These are phyloP conservation scores for Chrysoporthe austroafricana DNA, from an alignment of 2,329 filamentous ascomycete genomes.

Conservation along the genomic window DNA sequence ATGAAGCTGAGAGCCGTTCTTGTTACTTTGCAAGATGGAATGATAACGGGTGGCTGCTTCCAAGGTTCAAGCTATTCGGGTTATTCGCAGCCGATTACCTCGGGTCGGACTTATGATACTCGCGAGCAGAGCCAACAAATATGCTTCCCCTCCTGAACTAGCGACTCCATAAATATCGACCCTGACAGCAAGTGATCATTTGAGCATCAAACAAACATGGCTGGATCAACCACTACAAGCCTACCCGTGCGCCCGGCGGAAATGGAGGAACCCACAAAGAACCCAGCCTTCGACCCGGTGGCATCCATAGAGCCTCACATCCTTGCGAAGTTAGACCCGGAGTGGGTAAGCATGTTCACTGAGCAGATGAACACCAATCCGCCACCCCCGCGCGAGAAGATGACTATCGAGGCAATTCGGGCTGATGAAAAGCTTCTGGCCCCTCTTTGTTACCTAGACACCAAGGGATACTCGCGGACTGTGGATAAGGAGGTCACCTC, in stretches of 20 bases:
- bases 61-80: background rate
- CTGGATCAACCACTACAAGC: background rate
- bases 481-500: conserved; percentile 35
- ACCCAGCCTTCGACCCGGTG: conserved; percentile 19
- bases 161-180: no score
- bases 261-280: conserved; percentile 32
- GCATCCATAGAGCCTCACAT: conserved; percentile 35
- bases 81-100: background rate
- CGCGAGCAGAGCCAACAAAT: background rate
- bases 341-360: conserved; percentile 37
- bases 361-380: conserved; percentile 31
- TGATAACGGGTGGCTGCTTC: background rate
- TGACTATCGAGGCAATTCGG: conserved; percentile 38
- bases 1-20: background rate
- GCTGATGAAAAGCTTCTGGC: conserved; percentile 36
- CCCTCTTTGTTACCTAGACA: conserved; percentile 35
- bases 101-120: background rate
- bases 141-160: background rate
- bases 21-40: background rate
- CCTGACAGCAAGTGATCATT: background rate
- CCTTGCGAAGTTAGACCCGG: conserved; percentile 38
- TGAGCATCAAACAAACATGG: background rate
- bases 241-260: conserved; percentile 34
- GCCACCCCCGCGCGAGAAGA: conserved; percentile 29
- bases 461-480: conserved; percentile 37